These are phyloP conservation scores for Cryptococcus maquisensis DNA, from an alignment of 1,284 basidiomycete species.

Conservation along the genomic window DNA sequence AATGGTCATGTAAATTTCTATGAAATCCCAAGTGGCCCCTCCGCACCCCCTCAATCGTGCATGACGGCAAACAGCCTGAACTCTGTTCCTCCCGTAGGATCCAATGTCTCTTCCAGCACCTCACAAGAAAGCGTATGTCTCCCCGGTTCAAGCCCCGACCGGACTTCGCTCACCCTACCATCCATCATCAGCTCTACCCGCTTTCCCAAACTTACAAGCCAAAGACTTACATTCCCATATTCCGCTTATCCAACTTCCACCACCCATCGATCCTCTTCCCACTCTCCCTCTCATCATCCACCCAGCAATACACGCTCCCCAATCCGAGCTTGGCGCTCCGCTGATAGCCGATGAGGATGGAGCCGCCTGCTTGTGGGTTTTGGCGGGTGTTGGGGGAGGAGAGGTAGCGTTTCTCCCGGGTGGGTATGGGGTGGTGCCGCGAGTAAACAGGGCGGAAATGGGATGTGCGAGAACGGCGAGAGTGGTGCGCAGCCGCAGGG, in stretches of 20 bases:
- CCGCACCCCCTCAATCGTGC: slow-evolving; percentile 8
- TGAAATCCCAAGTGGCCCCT: not conserved
- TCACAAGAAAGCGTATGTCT: slow-evolving; percentile 33
- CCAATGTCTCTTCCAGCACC: slow-evolving; percentile 24
- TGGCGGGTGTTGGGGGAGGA: slow-evolving; percentile 1
- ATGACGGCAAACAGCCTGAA: slow-evolving; percentile 22
- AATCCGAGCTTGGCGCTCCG: slow-evolving; percentile 26
- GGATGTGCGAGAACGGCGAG: not conserved
- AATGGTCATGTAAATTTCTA: too few species aligned
- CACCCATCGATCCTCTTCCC: slow-evolving; percentile 29
- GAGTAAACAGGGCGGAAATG: not conserved
- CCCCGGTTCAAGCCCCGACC: slow-evolving; percentile 27
- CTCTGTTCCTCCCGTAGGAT: slow-evolving; percentile 24
- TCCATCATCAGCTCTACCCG: not conserved
- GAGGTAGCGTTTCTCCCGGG: not conserved
- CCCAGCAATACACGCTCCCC: slow-evolving; percentile 36
- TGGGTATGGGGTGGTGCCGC: not conserved
- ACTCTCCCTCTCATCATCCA: slow-evolving; percentile 23
- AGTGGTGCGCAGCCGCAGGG: not conserved
- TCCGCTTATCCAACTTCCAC: slow-evolving; percentile 35
- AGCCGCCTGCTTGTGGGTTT: slow-evolving; percentile 11
- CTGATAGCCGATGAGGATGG: slow-evolving; percentile 41
- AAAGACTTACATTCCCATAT: slow-evolving; percentile 36
- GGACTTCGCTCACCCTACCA: slow-evolving; percentile 28
- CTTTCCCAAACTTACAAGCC: not conserved